These are phyloP conservation scores for Cryptosporidium viatorum DNA, from an alignment of 169 alveolate species.

Conservation along the genomic window DNA sequence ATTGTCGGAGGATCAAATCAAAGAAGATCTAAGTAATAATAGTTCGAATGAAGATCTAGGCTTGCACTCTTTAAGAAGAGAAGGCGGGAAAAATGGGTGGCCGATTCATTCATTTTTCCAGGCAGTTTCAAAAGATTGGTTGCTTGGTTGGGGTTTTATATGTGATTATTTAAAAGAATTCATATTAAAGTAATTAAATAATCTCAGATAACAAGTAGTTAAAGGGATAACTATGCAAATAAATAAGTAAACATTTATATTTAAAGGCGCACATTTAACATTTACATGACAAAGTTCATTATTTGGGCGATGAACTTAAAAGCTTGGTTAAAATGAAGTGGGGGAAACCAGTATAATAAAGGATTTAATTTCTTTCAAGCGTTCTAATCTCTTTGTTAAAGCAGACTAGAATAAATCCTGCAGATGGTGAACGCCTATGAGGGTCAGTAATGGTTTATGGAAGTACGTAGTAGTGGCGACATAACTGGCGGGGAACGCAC, in stretches of 20 bases:
- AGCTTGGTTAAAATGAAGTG: too few species aligned
- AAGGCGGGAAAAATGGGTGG: not conserved
- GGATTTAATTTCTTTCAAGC: too few species aligned
- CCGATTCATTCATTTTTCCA: not conserved
- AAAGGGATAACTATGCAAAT: too few species aligned
- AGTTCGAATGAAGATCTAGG: not conserved
- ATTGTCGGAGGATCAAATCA: not conserved
- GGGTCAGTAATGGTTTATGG: not conserved
- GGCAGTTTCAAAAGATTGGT: conserved; percentile 9
- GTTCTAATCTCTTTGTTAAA: not conserved
- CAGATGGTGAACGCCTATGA: not conserved
- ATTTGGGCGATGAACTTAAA: too few species aligned
- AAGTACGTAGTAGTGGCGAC: not conserved
- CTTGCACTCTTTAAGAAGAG: not conserved
- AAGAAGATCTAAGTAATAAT: not conserved
- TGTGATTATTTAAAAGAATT: conserved; percentile 1
- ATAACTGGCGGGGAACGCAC: not conserved
- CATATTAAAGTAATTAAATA: not conserved
- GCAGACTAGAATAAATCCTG: not conserved
- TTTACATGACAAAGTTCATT: not conserved
- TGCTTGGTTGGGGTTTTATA: conserved; percentile 14
- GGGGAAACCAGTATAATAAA: too few species aligned
- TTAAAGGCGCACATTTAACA: too few species aligned
- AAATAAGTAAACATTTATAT: too few species aligned
- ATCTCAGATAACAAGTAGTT: not conserved